phyloP scores from a whole-genome alignment of 257 asterid species.

The Echium plantagineum region DNA sequence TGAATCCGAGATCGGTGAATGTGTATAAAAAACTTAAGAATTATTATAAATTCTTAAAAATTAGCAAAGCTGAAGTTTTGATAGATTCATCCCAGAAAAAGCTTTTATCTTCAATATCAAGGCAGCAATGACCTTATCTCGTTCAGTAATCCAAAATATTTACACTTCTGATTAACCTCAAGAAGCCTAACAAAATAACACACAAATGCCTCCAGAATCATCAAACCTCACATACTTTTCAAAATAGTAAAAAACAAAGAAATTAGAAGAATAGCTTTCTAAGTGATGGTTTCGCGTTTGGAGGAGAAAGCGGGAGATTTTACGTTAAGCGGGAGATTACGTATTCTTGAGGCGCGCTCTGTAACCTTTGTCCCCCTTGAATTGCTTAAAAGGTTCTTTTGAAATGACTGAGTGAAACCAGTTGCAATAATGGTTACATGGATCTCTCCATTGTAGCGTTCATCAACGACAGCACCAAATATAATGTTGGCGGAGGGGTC shows the following conservation, averaged over 20 bases:
- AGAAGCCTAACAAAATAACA: neutral
- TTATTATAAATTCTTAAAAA: too few species aligned
- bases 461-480: conserved; percentile 99
- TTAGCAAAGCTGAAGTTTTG: too few species aligned
- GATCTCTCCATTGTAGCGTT: conserved; percentile 81
- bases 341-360: conserved; percentile 36
- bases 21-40: too few species aligned
- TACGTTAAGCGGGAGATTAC: too few species aligned
- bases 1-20: too few species aligned
- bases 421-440: conserved; percentile 96
- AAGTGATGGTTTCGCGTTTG: conserved; percentile 18
- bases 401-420: conserved; percentile 83
- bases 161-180: neutral
- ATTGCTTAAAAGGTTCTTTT: conserved; percentile 66
- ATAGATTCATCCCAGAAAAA: too few species aligned
- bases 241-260: conserved; percentile 2
- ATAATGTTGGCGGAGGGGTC: conserved; percentile 95
- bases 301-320: conserved; percentile 28
- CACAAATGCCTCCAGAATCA: neutral
- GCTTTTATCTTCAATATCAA: too few species aligned
- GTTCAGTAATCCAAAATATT: too few species aligned
- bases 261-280: conserved; percentile 39
- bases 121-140: neutral
- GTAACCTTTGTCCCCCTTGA: conserved; percentile 61
- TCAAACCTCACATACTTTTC: neutral